phyloP scores from a whole-genome alignment of 768 basidiomycete species.

The Filobasidium wieringae region DNA sequence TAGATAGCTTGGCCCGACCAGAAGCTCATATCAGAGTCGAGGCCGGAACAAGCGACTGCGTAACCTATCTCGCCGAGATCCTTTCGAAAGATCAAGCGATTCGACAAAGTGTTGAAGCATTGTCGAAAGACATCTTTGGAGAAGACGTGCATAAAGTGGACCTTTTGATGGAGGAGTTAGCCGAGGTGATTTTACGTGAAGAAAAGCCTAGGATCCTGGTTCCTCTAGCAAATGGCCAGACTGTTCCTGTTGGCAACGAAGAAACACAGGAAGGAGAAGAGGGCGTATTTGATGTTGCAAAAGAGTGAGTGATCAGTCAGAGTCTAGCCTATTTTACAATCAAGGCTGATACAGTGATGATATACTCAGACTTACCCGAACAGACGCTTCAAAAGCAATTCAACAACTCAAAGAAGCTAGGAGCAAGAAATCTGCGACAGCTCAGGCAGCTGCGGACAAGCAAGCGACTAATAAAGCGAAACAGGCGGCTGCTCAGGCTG shows the following conservation, averaged over 20 bases:
- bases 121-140: not conserved
- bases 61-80: slow-evolving; percentile 17
- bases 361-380: slow-evolving; percentile 21
- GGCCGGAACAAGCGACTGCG: slow-evolving; percentile 27
- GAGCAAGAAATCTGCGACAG: slow-evolving; percentile 12
- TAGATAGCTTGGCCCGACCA: slow-evolving; percentile 27
- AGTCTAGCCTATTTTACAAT: not conserved
- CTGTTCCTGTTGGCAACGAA: slow-evolving; percentile 2
- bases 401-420: slow-evolving; percentile 29
- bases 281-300: slow-evolving; percentile 32
- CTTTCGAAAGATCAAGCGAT: slow-evolving; percentile 12
- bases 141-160: not conserved
- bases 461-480: slow-evolving; percentile 20
- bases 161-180: slow-evolving; percentile 19
- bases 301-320: slow-evolving; percentile 21
- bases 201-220: slow-evolving; percentile 5
- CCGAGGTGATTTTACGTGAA: slow-evolving; percentile 22
- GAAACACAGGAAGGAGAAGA: slow-evolving; percentile 23
- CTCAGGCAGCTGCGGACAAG: slow-evolving; percentile 21
- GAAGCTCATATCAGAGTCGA: slow-evolving; percentile 25
- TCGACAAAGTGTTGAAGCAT: not conserved
- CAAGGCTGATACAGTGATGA: not conserved
- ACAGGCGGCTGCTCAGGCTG: slow-evolving; percentile 16
- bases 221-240: slow-evolving; percentile 7
- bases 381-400: slow-evolving; percentile 21